These are phyloP conservation scores for Erigeron philadelphicus DNA, from an alignment of 140 eudicot species.

Conservation along the genomic window DNA sequence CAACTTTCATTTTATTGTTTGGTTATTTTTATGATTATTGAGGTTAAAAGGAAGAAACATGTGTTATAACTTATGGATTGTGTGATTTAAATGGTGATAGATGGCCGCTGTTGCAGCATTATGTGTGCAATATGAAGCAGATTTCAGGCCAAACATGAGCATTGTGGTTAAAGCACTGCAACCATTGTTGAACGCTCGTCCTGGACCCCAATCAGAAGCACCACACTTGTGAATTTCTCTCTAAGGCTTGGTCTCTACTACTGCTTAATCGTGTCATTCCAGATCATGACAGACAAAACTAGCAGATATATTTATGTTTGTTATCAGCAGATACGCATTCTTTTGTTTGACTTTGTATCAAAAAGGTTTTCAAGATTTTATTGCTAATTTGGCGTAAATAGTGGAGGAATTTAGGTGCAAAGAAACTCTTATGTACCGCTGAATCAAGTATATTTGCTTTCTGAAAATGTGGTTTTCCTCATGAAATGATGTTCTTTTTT, in stretches of 20 bases:
- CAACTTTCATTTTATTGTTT: neutral
- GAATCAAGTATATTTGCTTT: conserved; percentile 20
- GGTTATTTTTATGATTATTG: neutral
- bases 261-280: conserved; percentile 19
- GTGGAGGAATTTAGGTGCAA: conserved; percentile 26
- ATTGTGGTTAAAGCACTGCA: conserved; percentile 47
- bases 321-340: conserved; percentile 24
- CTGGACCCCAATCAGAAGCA: conserved; percentile 42
- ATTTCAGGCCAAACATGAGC: conserved; percentile 48
- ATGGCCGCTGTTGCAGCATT: conserved; percentile 51
- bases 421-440: conserved; percentile 7
- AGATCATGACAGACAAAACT: conserved; percentile 16
- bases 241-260: conserved; percentile 8
- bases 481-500: neutral
- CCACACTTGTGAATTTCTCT: conserved; percentile 27
- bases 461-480: conserved; percentile 21
- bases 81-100: conserved; percentile 24
- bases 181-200: conserved; percentile 39
- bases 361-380: conserved; percentile 20
- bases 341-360: conserved; percentile 32
- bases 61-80: conserved; percentile 4
- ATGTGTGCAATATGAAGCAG: conserved; percentile 48
- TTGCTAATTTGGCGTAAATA: conserved; percentile 32
- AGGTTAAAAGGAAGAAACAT: neutral
- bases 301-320: conserved; percentile 32